Evolutionary conservation across 345 rosid species (phyloP).

Genomic region (Salix arbutifolia): DNA sequence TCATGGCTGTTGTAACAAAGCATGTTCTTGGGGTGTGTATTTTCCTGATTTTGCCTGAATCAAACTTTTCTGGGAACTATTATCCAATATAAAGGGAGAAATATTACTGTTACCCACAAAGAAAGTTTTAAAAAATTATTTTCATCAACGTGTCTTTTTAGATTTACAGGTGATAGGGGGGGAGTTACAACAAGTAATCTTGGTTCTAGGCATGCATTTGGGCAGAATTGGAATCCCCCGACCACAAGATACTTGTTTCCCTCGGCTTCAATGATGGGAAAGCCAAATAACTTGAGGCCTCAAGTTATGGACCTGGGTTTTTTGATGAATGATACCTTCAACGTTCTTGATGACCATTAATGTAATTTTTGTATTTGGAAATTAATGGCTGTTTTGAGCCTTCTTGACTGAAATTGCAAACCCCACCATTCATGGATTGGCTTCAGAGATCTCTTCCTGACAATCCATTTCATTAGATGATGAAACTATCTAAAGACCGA

Average conservation of each 20-base stretch:
- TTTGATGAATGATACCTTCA: slow-evolving; percentile 37
- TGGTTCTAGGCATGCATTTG: slow-evolving; percentile 72
- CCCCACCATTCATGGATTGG: slow-evolving; percentile 10
- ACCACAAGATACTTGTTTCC: slow-evolving; percentile 60
- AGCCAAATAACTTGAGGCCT: slow-evolving; percentile 61
- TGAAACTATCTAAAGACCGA: background rate
- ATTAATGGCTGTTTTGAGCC: background rate
- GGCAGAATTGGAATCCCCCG: slow-evolving; percentile 72
- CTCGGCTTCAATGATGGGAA: slow-evolving; percentile 74
- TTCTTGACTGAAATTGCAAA: slow-evolving; percentile 12
- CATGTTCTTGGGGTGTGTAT: too few relatives aligned
- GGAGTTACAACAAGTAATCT: slow-evolving; percentile 61
- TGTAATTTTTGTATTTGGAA: slow-evolving; percentile 16
- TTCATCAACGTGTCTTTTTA: slow-evolving; percentile 3
- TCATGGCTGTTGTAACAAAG: background rate
- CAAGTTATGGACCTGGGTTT: slow-evolving; percentile 34
- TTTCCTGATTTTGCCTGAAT: background rate
- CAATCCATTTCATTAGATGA: background rate
- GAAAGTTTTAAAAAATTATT: background rate
- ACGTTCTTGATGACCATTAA: slow-evolving; percentile 11
- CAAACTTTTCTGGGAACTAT: background rate
- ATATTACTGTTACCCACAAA: background rate
- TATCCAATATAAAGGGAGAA: background rate
- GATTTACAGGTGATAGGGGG: slow-evolving; percentile 52
- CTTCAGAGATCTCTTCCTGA: background rate